Percentiles rank a stretch among this genome's conserved stretches.
Evolutionary conservation across 2,329 filamentous ascomycete genomes (phyloP).

Genomic region (Didymella arachidicola): DNA sequence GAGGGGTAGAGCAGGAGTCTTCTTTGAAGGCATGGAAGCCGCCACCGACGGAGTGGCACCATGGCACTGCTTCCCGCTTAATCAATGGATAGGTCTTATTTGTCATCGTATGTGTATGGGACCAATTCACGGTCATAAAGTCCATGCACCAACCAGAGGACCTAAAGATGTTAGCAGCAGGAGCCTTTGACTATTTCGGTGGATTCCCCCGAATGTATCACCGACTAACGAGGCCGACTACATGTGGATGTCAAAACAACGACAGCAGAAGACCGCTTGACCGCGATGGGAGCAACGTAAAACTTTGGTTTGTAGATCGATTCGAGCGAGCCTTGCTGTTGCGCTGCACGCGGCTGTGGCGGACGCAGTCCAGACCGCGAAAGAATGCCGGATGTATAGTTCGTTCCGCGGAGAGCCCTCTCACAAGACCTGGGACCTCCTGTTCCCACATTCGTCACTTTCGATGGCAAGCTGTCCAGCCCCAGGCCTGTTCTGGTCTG

Average conservation of each 20-base stretch:
- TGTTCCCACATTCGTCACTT: neutral
- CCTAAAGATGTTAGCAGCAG: neutral
- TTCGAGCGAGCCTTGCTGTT: neutral
- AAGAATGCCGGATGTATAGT: constrained; percentile 1
- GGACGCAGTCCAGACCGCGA: constrained; percentile 8
- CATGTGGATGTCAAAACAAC: neutral
- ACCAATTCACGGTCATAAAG: neutral
- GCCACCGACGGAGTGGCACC: neutral
- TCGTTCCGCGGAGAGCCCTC: constrained; percentile 5
- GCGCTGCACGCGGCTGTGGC: constrained; percentile 3
- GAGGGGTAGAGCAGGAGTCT: constrained; percentile 7
- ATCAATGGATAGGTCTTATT: neutral
- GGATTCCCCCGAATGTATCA: neutral
- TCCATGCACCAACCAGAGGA: constrained; percentile 2
- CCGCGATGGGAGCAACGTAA: neutral
- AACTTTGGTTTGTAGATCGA: neutral
- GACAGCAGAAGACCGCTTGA: neutral
- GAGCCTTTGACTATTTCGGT: constrained; percentile 1
- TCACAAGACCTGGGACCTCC: neutral
- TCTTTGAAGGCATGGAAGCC: neutral
- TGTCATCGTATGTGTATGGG: constrained; percentile 11
- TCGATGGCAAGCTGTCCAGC: neutral
- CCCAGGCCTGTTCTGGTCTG: neutral
- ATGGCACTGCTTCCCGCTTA: neutral
- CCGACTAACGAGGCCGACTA: neutral